These are phyloP conservation scores for Hyphodiscus hymeniophilus DNA, from an alignment of 495 filamentous ascomycete species.

Conservation along the genomic window DNA sequence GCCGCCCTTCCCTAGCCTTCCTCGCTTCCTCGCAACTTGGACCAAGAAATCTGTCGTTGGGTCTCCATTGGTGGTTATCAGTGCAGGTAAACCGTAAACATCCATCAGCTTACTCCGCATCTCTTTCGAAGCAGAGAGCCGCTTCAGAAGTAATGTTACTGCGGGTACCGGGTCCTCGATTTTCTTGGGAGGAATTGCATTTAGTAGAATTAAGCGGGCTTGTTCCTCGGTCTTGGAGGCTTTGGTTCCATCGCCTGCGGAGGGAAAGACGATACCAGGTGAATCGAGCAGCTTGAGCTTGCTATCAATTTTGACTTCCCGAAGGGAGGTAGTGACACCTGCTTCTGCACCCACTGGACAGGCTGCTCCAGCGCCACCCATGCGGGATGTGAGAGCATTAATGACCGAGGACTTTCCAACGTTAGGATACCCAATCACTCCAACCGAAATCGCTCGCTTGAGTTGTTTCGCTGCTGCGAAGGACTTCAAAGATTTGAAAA, in stretches of 20 bases:
- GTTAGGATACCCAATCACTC: slow-evolving; percentile 94
- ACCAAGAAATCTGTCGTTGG: slow-evolving; percentile 86
- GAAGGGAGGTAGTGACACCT: slow-evolving; percentile 82
- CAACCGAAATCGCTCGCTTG: slow-evolving; percentile 84
- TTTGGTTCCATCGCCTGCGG: slow-evolving; percentile 35
- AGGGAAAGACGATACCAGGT: slow-evolving; percentile 89
- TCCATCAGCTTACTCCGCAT: slow-evolving; percentile 68
- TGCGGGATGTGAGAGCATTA: slow-evolving; percentile 78
- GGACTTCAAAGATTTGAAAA: slow-evolving; percentile 87
- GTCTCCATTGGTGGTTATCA: slow-evolving; percentile 62
- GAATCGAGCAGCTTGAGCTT: slow-evolving; percentile 93
- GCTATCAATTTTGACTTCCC: slow-evolving; percentile 89
- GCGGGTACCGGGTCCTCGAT: slow-evolving; percentile 87
- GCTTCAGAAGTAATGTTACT: slow-evolving; percentile 69
- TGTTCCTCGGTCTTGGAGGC: slow-evolving; percentile 63
- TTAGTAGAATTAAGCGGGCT: slow-evolving; percentile 78
- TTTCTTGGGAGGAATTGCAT: slow-evolving; percentile 86
- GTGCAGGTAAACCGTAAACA: slow-evolving; percentile 69
- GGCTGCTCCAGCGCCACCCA: slow-evolving; percentile 58
- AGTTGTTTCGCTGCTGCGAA: slow-evolving; percentile 78
- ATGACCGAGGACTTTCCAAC: slow-evolving; percentile 97
- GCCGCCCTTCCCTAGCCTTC: slow-evolving; percentile 80
- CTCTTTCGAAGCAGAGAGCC: slow-evolving; percentile 62
- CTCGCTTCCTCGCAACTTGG: slow-evolving; percentile 88
- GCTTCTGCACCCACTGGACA: slow-evolving; percentile 90